Base-by-base conservation (phyloP, 2,329 filamentous ascomycete species). In the Ophiostoma pallidulum region DNA sequence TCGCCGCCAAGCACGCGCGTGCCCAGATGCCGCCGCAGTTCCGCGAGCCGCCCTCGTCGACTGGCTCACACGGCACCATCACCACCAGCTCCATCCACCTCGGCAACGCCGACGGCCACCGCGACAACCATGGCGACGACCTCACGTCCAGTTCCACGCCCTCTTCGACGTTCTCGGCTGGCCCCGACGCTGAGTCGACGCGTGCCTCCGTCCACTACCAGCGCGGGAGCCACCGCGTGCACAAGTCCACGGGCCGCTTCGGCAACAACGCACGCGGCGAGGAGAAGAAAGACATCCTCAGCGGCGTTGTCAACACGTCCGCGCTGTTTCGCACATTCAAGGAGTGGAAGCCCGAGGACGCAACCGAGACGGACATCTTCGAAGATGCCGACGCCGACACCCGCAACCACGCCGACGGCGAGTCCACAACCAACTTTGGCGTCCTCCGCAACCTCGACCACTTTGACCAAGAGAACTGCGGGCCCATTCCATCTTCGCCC, bases 31-130 rank as follows among this genome's bases (percentile, higher is more conserved):
- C 53, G 9, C 24, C 47, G 10, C 50, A 49, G 36, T 56, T 57
- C 26, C 45, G 49, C 48, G 55, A 54, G 39, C 55, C 55, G 16
- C 55, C 54, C 6, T 57, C 55, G 36, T 57, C 55, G 5, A 56
- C 54, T 2, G 55, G 55, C 40, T 56, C 55, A 4, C 55, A 57
- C 41, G 54, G 48, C 42, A 57, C 55, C 20, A 48, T 57, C 37
- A 57, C 55, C 10, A 29, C 14, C 29, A 54, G 51, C 52, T 52
- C 52, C 9, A 45, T 53, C 29, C 24, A 48, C 36, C 20, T 45
- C 8, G 46, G 18, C 36, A 16, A 39, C 16, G 7, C 41, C 41
- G 6, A 43, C 39, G 13, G 12, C 29, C 16, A 36, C n/a, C 12
- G 18, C 33, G 5, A 19, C 16, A 18, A 36, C 33, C 9, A 41